phyloP scores from a whole-genome alignment of 495 filamentous ascomycete genomes.

The Penicillium angulare region DNA sequence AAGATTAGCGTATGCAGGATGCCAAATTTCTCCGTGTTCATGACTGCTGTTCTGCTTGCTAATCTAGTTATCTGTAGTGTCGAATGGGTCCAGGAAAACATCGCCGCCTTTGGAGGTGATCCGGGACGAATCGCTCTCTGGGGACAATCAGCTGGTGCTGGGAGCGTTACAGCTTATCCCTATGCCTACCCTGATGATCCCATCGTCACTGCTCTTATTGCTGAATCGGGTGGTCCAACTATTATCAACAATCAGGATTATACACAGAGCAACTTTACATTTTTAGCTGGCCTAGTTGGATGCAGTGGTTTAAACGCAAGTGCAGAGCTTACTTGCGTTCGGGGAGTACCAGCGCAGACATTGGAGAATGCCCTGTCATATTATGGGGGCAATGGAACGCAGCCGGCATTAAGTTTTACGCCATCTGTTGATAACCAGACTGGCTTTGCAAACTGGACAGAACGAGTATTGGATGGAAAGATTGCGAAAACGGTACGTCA shows the following conservation, averaged over 20 bases:
- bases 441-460: neutral
- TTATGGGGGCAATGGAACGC: neutral
- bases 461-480: neutral
- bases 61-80: neutral
- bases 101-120: neutral
- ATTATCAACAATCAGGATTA: neutral
- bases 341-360: neutral
- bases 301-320: neutral
- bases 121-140: neutral
- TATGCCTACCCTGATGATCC: constrained; percentile 2
- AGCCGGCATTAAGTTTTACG: neutral
- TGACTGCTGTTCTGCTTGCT: neutral
- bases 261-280: neutral
- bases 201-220: neutral
- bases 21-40: too few species aligned
- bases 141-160: neutral
- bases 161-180: neutral
- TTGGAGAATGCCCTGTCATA: neutral
- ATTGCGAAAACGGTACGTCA: too few species aligned
- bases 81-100: neutral
- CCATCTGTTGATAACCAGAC: neutral
- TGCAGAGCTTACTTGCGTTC: neutral
- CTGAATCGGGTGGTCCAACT: neutral
- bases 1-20: constrained; percentile 26
- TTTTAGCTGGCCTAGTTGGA: neutral